Evolutionary conservation across 768 basidiomycete genomes (phyloP), one percentile per base, ranked within the genome.

Genomic region (Omphalotus guepiniiformis): DNA sequence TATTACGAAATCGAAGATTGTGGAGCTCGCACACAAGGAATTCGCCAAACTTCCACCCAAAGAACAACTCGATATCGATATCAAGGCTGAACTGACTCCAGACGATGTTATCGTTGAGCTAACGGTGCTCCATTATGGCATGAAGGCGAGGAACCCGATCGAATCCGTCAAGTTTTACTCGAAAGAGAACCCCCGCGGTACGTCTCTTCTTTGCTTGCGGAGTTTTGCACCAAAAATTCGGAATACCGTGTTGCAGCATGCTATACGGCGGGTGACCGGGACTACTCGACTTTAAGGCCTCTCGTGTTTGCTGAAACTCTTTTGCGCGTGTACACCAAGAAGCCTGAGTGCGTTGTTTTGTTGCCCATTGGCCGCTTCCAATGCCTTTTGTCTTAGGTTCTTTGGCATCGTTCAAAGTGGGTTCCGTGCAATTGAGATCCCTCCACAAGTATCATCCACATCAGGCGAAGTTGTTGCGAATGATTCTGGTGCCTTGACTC

Each of bases 61-160:
- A 11, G 49, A 64, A 38, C 34, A 48, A 51, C 42, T 42, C 5
- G 55, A 62, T 9, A 64, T 71, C 28, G 54, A 56, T 3, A n/a
- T n/a, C n/a, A n/a, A n/a, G n/a, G n/a, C n/a, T n/a, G 62, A 63
- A 7, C 65, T 85, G 9, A 58, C 51, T 13, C 62, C 65, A 0
- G 60, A 71, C 4, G 75, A 88, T 44, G 70, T 92, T 25, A 76
- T 84, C 32, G 84, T 92, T 18, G 76, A 82, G 41, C 67, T 81
- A 12, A 63, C 79, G 1, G 55, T 60, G n/a, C 72, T 91, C 73
- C 90, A 92, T 58, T 84, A 86, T 55, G 90, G 89, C 3, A 87
- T 85, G 80, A 70, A 76, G 53, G 77, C 79, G 36, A 62, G 68
- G 51, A 88, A 87, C 55, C 90, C 90, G 1, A 58, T 91, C 38